phyloP scores from a whole-genome alignment of 2,329 filamentous ascomycete genomes.

The Metarhizium guizhouense region DNA sequence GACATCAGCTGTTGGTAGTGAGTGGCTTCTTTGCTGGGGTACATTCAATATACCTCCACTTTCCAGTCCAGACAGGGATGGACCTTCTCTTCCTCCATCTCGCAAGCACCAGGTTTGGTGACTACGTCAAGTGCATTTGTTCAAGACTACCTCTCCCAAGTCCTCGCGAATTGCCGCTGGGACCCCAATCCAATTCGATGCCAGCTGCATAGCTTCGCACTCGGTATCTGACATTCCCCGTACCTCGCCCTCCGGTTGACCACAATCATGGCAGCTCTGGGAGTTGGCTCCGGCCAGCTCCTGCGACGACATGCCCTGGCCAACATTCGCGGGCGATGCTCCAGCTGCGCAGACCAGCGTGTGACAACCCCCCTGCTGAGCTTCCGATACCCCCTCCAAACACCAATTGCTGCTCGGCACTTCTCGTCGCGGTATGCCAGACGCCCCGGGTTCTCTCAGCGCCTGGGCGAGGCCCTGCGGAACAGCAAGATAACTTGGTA shows the following conservation, averaged over 20 bases:
- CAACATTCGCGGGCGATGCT: conserved; percentile 19
- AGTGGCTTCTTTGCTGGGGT: too few relatives aligned
- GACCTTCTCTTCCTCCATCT: too few relatives aligned
- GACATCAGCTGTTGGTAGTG: too few relatives aligned
- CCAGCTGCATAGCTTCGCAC: neutral
- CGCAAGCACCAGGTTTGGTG: too few relatives aligned
- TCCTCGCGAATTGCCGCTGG: too few relatives aligned
- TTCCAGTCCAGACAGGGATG: too few relatives aligned
- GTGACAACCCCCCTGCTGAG: conserved; percentile 4
- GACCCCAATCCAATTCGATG: too few relatives aligned
- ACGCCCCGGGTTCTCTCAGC: conserved; percentile 41
- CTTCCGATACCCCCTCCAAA: conserved; percentile 15
- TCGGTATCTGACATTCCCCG: neutral
- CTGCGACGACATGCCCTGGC: conserved; percentile 21
- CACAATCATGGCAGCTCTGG: conserved; percentile 23
- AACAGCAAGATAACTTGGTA: conserved; percentile 70
- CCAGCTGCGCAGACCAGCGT: conserved; percentile 14
- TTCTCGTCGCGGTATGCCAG: conserved; percentile 31
- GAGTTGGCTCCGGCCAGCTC: conserved; percentile 25
- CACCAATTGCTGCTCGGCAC: conserved; percentile 16
- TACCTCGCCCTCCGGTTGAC: neutral
- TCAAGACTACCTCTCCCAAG: too few relatives aligned
- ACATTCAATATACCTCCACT: too few relatives aligned
- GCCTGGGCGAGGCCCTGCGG: conserved; percentile 39
- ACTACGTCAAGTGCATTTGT: too few relatives aligned